Percentiles rank a stretch among this genome's conserved stretches.
Conservation (phyloP, 768 basidiomycete genomes). For the Lactarius hengduanensis region DNA sequence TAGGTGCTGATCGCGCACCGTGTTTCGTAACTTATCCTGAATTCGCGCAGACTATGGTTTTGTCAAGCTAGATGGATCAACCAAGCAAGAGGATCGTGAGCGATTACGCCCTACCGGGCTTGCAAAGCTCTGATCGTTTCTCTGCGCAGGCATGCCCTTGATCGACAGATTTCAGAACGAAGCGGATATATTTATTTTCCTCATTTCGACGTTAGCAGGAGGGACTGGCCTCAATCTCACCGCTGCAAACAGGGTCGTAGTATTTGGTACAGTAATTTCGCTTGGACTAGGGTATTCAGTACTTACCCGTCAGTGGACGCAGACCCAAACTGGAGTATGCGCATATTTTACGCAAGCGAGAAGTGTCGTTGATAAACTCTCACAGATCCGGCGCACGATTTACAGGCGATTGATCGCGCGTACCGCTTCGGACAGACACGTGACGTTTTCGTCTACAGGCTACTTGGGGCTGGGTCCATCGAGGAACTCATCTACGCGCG, state of each 20-base stretch:
- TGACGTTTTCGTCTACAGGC: conserved; percentile 79
- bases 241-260: conserved; percentile 91
- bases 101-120: neutral
- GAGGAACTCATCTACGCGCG: conserved; percentile 88
- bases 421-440: conserved; percentile 86
- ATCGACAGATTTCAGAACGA: conserved; percentile 83
- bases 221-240: conserved; percentile 90
- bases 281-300: neutral
- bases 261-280: conserved; percentile 56
- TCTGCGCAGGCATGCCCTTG: conserved; percentile 67
- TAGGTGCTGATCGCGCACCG: conserved; percentile 34
- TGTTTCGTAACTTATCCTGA: neutral
- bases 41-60: conserved; percentile 49
- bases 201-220: conserved; percentile 90
- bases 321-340: conserved; percentile 96
- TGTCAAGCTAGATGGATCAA: conserved; percentile 78
- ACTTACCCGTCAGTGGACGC: neutral
- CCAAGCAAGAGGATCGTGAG: conserved; percentile 65
- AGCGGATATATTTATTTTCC: conserved; percentile 70
- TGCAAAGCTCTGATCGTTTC: conserved; percentile 6
- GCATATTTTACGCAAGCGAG: neutral
- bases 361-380: conserved; percentile 2
- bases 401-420: conserved; percentile 88
- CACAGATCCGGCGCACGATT: conserved; percentile 89
- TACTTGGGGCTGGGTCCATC: conserved; percentile 83